These are phyloP conservation scores for Lolium perenne DNA, from an alignment of 176 grass and related monocot genomes.

Conservation along the genomic window DNA sequence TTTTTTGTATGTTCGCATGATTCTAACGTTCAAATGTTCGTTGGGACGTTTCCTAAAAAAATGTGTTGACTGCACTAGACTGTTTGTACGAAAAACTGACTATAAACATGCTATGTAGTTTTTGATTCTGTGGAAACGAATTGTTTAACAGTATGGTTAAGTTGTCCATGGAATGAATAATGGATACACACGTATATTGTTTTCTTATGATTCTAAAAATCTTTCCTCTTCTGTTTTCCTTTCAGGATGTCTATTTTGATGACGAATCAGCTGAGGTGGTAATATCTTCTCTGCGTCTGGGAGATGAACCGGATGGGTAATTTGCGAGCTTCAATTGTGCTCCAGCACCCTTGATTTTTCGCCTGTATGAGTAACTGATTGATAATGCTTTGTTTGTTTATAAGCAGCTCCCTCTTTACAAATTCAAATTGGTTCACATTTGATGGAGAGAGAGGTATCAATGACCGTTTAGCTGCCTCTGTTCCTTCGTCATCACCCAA, in stretches of 20 bases:
- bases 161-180: slow-evolving; percentile 14
- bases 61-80: neutral
- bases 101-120: slow-evolving; percentile 11
- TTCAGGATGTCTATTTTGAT: slow-evolving; percentile 98
- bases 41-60: neutral
- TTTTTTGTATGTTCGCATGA: slow-evolving; percentile 17
- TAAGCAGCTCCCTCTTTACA: slow-evolving; percentile 85
- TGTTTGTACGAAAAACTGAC: slow-evolving; percentile 1
- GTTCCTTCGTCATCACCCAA: slow-evolving; percentile 75
- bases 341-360: neutral
- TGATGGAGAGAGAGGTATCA: slow-evolving; percentile 82
- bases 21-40: slow-evolving; percentile 27
- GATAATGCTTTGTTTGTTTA: slow-evolving; percentile 37
- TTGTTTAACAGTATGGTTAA: neutral
- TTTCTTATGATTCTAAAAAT: slow-evolving; percentile 30
- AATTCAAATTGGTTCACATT: slow-evolving; percentile 99
- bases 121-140: slow-evolving; percentile 5
- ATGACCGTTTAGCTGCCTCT: slow-evolving; percentile 60
- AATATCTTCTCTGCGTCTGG: slow-evolving; percentile 83
- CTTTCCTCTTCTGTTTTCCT: neutral
- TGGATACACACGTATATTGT: neutral
- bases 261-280: slow-evolving; percentile 96
- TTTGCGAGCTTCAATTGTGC: slow-evolving; percentile 39
- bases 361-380: slow-evolving; percentile 27
- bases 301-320: slow-evolving; percentile 88